Base-by-base conservation (phyloP, 129 eudicot genomes). In the Centaurea solstitialis region DNA sequence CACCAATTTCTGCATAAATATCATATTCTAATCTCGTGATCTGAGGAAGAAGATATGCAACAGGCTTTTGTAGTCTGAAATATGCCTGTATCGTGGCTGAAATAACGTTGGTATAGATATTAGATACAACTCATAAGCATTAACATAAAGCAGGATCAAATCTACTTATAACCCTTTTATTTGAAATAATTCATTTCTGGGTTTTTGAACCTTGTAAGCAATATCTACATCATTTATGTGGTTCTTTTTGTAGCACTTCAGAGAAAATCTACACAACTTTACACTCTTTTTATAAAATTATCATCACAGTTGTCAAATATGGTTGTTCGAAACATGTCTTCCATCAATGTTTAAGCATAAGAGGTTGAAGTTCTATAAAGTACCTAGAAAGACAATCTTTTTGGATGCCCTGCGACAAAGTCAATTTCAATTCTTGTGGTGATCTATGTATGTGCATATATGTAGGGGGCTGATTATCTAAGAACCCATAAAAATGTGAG, bases 1-100 rank as follows among this genome's bases (percentile, higher is more conserved):
- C 83, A 9, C 91, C 98, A 22, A 93, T 89, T 81, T 93, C 98
- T 10, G 76, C 86, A 47, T 81, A 78, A 37, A 93, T 76, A 73
- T 93, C 98, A 85, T 89, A 87, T 84, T 93, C 97, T 75, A 93
- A 88, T 79, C 91, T 86, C n/a, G 79, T 30, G 74, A 93, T 81
- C 68, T 83, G 87, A 39, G 90, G 94, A 78, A 93, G 84, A 84
- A 93, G 94, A 62, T 87, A 72, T 20, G 91, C 72, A 79, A 91
- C 88, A 1, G 97, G 93, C 87, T 86, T 93, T 78, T 83, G 90
- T 71, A 93, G 80, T 87, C 80, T 82, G 88, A 93, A 91, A 72
- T 75, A 83, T 74, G 90, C 92, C 82, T 91, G 94, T 68, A 86
- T 85, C 2, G 89, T 45, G 79, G 98, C 98, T 93, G 92, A 59